A percentile compares a stretch with the other conserved stretches of the same genome.
Conservation (phyloP, 169 alveolate genomes). For the Perkinsus chesapeaki region DNA sequence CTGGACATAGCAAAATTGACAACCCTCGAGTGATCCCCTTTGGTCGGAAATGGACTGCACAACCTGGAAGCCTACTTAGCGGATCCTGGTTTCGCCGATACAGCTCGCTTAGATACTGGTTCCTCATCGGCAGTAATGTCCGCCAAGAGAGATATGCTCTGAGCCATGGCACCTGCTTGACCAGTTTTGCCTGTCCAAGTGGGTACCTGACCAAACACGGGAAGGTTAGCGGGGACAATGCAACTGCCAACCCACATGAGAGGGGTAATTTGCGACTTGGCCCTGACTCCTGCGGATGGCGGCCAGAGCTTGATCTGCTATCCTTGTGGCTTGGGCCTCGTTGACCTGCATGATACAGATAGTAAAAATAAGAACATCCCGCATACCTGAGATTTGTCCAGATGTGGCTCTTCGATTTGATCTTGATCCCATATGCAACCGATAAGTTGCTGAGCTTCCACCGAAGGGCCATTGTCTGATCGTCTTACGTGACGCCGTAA, state of each 20-base stretch:
- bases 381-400: background rate
- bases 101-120: background rate
- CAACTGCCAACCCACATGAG: background rate
- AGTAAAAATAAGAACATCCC: background rate
- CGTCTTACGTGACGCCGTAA: background rate
- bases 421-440: background rate
- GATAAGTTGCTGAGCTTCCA: background rate
- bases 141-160: background rate
- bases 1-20: background rate
- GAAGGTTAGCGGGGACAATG: background rate
- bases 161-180: slow-evolving; percentile 32
- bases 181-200: slow-evolving; percentile 44
- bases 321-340: background rate
- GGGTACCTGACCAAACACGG: slow-evolving; percentile 19
- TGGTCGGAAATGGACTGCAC: background rate
- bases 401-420: background rate
- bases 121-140: background rate
- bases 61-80: background rate
- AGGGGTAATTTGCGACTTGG: background rate
- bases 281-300: background rate
- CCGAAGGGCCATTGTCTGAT: background rate
- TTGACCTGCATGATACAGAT: background rate
- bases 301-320: background rate
- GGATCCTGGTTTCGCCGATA: background rate
- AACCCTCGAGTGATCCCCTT: no score